Conservation (phyloP, 2,329 filamentous ascomycete genomes). For the Sclerotinia spermophila region DNA sequence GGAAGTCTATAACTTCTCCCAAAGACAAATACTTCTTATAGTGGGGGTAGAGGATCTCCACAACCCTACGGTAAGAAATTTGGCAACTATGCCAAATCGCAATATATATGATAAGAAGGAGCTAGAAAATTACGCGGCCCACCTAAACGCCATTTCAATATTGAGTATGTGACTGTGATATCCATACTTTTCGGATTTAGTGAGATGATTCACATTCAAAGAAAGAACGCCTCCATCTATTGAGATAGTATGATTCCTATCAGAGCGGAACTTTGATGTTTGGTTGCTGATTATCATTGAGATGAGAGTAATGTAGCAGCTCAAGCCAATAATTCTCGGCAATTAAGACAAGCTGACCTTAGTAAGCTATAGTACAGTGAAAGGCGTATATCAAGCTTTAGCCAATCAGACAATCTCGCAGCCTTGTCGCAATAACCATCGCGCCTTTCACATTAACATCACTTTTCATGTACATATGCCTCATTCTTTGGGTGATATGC, state of each 20-base stretch:
- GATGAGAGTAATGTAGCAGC: background rate
- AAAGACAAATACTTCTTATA: background rate
- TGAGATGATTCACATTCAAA: background rate
- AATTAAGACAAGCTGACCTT: background rate
- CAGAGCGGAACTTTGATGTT: background rate
- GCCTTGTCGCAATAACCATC: background rate
- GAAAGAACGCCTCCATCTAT: background rate
- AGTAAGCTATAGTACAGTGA: background rate
- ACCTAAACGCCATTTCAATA: background rate
- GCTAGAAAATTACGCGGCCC: background rate
- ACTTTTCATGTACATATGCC: background rate
- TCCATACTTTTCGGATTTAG: background rate
- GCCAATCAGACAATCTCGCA: slow-evolving; percentile 5
- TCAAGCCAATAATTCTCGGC: background rate
- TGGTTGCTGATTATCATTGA: background rate
- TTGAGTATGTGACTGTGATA: background rate
- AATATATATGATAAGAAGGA: slow-evolving; percentile 5
- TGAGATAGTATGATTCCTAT: background rate
- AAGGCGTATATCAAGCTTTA: slow-evolving; percentile 2
- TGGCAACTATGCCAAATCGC: background rate
- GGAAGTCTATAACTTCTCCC: background rate
- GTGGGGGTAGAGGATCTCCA: slow-evolving; percentile 6
- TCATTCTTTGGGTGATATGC: background rate
- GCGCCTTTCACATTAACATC: background rate
- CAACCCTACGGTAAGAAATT: background rate